Evolutionary conservation across 225 moss, liverwort and hornwort genomes (phyloP).

Genomic region (Thuidium tamariscinum): DNA sequence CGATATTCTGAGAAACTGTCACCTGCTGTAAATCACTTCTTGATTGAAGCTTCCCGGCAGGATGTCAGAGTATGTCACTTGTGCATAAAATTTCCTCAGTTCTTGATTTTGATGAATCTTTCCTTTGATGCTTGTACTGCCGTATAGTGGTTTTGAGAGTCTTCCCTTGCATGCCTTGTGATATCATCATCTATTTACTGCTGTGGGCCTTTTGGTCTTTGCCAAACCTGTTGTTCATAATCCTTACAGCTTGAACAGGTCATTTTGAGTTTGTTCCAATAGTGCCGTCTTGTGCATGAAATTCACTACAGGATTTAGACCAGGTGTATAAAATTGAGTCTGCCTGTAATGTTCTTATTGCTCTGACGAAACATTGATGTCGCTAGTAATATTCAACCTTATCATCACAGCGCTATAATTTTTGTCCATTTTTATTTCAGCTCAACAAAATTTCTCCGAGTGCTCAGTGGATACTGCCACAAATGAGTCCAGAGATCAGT

Average conservation of each 20-base stretch:
- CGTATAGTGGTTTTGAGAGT: background rate
- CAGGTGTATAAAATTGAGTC: background rate
- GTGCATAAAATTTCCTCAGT: background rate
- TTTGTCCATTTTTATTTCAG: conserved; percentile 1
- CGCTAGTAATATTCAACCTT: background rate
- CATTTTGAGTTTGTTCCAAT: background rate
- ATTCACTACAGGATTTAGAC: background rate
- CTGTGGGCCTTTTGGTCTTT: background rate
- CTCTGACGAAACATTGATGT: background rate
- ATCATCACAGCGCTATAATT: background rate
- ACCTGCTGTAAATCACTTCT: conserved; percentile 73
- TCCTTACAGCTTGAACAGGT: background rate
- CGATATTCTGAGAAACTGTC: conserved; percentile 86
- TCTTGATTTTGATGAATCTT: background rate
- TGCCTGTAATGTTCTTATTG: background rate
- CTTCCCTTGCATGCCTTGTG: background rate
- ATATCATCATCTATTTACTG: background rate
- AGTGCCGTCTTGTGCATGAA: background rate
- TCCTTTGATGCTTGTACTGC: background rate
- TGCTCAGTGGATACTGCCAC: conserved; percentile 55
- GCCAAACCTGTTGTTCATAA: background rate
- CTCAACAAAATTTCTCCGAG: conserved; percentile 25
- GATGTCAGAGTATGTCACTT: conserved; percentile 55
- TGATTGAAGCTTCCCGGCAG: conserved; percentile 68
- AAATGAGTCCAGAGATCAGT: conserved; percentile 71